phyloP scores from a whole-genome alignment of 108 stramenopile genomes.

The Pseudonitzschia multiseries region DNA sequence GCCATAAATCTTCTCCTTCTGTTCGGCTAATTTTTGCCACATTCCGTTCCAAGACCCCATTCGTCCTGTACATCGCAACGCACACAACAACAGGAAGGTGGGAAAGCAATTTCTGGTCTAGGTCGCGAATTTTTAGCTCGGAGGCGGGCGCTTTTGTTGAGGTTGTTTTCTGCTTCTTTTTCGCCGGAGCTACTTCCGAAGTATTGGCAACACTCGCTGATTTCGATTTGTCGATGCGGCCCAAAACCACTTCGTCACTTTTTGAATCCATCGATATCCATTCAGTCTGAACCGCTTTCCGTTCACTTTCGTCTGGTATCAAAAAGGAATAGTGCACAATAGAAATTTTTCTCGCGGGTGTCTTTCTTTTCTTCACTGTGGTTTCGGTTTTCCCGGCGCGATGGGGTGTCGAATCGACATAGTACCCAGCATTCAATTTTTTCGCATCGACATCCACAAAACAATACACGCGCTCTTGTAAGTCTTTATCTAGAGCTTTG shows the following conservation, averaged over 20 bases:
- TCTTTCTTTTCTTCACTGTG: neutral
- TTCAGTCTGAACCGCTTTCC: constrained; percentile 19
- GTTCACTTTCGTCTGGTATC: constrained; percentile 24
- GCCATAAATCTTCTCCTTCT: constrained; percentile 83
- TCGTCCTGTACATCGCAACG: constrained; percentile 88
- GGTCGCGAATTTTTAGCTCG: constrained; percentile 3
- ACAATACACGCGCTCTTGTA: constrained; percentile 58
- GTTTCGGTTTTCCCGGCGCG: constrained; percentile 3
- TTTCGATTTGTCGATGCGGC: constrained; percentile 57
- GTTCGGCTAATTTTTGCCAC: constrained; percentile 62
- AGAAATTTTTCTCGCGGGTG: constrained; percentile 47
- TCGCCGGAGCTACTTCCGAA: neutral
- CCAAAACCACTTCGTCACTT: constrained; percentile 26
- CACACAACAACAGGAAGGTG: constrained; percentile 83
- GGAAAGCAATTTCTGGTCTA: constrained; percentile 26
- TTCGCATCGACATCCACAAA: constrained; percentile 86
- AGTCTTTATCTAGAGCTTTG: constrained; percentile 60
- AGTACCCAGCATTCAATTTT: constrained; percentile 65
- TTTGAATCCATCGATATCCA: constrained; percentile 22
- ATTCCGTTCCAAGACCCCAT: constrained; percentile 81
- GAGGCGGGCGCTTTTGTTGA: neutral
- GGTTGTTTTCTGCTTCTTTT: constrained; percentile 15
- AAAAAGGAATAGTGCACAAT: constrained; percentile 84
- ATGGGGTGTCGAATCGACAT: constrained; percentile 35
- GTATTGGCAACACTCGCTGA: neutral